phyloP scores from a whole-genome alignment of 306 rosid species.

The Leucaena leucocephala region DNA sequence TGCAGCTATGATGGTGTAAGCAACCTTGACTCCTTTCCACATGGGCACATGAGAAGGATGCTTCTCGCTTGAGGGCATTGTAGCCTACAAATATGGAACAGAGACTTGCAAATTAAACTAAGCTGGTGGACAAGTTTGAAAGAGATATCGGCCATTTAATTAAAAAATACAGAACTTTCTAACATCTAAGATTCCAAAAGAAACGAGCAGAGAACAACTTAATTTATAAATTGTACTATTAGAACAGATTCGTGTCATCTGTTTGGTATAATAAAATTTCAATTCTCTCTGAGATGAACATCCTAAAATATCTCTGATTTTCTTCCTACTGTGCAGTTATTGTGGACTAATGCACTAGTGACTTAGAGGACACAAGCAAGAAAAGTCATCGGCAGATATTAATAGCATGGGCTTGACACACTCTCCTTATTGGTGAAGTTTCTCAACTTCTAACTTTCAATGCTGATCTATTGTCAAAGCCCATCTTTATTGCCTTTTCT shows the following conservation, averaged over 20 bases:
- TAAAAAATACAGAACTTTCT: background rate
- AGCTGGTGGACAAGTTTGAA: background rate
- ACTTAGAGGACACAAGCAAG: background rate
- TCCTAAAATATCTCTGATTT: background rate
- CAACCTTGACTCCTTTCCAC: constrained; percentile 19
- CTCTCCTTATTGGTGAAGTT: background rate
- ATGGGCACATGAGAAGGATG: constrained; percentile 24
- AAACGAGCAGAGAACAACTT: background rate
- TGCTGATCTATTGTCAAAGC: background rate
- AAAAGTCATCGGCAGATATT: background rate
- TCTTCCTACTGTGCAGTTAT: background rate
- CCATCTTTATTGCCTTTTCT: background rate
- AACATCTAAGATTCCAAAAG: background rate
- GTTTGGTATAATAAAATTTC: background rate
- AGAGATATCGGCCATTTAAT: background rate
- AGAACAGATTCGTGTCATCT: background rate
- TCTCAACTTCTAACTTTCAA: background rate
- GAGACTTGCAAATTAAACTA: background rate
- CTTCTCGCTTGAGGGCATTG: constrained; percentile 23
- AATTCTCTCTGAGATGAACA: background rate
- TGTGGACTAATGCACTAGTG: background rate
- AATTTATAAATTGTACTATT: background rate
- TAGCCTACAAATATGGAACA: constrained; percentile 1
- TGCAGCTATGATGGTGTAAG: constrained; percentile 10
- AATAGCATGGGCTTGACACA: background rate